Base-by-base conservation (phyloP, 345 rosid species). In the Cardamine resedifolia region DNA sequence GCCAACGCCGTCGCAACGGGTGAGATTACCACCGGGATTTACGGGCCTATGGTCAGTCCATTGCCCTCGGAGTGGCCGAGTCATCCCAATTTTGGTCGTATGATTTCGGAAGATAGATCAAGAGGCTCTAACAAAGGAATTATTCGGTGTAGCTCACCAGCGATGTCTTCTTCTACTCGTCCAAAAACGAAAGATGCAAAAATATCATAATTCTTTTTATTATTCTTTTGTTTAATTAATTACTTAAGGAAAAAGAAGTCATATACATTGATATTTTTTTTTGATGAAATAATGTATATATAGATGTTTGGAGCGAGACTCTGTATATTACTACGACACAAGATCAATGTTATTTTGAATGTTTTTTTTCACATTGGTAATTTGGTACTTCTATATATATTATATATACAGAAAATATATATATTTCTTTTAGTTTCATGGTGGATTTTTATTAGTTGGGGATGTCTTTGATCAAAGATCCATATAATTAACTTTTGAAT, bases 21-120 rank as follows among this genome's bases (percentile, higher is more conserved):
- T 44, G 51, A 72, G 27, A 88, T 82, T 67, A 82, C 78, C 20
- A 58, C 83, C 4, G 56, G 88, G 7, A 80, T 87, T 24, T 89
- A 89, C 31, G 72, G 72, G 34, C 67, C 80, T 3, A 64, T 71
- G 76, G 58, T 31, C 5, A 52, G 38, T 85, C 85, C 39, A 52
- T 67, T 72, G 59, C 81, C 2, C 47, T 79, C 63, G 14, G 81
- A 65, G 55, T 76, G 71, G 79, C 70, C 74, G 11, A 55, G 45
- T 33, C 74, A 53, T 24, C 15, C 51, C 15, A 62, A 15, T 62
- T 69, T 44, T 62, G 58, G 70, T 44, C 15, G 39, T 26, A 23
- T 3, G 4, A 11, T 39, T 67, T 53, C 34, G 26, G 64, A 61
- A 61, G 50, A 68, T 2, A 33, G 43, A 61, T 43, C 72, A 38